phyloP scores from a whole-genome alignment of 2,329 filamentous ascomycete species.

The Thielaviopsis ethacetica region DNA sequence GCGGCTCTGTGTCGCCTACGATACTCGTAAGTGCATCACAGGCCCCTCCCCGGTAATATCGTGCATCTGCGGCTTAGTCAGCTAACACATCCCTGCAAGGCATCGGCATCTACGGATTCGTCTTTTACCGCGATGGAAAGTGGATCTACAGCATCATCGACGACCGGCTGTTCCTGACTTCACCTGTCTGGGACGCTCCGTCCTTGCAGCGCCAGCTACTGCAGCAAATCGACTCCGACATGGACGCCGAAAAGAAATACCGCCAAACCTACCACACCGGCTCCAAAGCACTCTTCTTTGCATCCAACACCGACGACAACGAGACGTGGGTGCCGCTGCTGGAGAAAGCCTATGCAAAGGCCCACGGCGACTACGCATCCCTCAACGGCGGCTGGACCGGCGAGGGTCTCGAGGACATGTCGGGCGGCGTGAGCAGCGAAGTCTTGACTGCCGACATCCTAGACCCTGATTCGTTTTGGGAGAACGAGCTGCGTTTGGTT shows the following conservation, averaged over 20 bases:
- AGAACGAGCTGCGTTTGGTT: conserved; percentile 57
- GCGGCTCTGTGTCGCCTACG: conserved; percentile 57
- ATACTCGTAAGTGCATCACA: conserved; percentile 32
- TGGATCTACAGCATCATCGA: conserved; percentile 89
- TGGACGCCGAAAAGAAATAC: conserved; percentile 55
- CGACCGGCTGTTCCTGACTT: conserved; percentile 74
- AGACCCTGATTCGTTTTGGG: conserved; percentile 52
- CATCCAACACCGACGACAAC: conserved; percentile 56
- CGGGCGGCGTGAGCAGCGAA: conserved; percentile 50
- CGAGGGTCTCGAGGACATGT: conserved; percentile 39
- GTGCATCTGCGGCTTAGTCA: not conserved
- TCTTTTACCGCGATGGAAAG: conserved; percentile 75
- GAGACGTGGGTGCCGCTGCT: conserved; percentile 71
- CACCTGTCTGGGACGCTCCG: conserved; percentile 66
- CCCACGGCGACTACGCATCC: conserved; percentile 60
- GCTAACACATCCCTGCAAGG: conserved; percentile 17
- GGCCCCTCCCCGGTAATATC: too few relatives aligned
- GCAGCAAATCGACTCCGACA: conserved; percentile 55
- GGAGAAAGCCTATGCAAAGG: conserved; percentile 74
- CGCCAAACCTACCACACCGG: conserved; percentile 56
- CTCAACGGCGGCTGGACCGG: conserved; percentile 57
- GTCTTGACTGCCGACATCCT: conserved; percentile 52
- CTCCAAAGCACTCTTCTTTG: conserved; percentile 63
- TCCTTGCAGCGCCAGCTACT: conserved; percentile 58
- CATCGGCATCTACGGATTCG: conserved; percentile 78